These are phyloP conservation scores for Picea engelmannii DNA, from an alignment of 83 land plant species.

Conservation along the genomic window DNA sequence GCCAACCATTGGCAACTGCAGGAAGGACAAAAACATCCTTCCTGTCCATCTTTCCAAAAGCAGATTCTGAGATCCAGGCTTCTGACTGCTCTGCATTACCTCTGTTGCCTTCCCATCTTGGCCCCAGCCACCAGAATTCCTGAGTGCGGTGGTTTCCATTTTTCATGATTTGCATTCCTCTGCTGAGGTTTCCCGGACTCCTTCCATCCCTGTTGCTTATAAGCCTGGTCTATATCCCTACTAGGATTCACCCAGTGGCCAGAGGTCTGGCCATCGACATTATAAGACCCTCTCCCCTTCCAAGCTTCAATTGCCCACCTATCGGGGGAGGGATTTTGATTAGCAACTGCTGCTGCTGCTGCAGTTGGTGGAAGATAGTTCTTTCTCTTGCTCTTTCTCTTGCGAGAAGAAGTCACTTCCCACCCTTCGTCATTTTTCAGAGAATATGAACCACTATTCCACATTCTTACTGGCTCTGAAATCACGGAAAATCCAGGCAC, in stretches of 20 bases:
- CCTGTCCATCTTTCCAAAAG: no score
- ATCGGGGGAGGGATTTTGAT: no score
- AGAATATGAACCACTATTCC: no score
- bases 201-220: not conserved
- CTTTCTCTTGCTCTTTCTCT: no score
- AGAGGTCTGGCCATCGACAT: not conserved
- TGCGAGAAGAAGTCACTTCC: no score
- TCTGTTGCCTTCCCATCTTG: not conserved
- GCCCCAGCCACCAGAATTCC: no score
- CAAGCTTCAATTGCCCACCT: not conserved
- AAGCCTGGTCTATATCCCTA: not conserved
- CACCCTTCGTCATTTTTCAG: no score
- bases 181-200: not conserved
- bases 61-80: not conserved
- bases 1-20: constrained; percentile 54
- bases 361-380: no score
- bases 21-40: constrained; percentile 20
- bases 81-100: not conserved
- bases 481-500: no score
- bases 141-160: not conserved
- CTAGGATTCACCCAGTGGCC: not conserved
- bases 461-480: no score
- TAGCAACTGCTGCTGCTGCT: no score
- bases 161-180: not conserved
- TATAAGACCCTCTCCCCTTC: not conserved